phyloP scores from a whole-genome alignment of 2,329 filamentous ascomycete genomes.

The Cytospora mali region DNA sequence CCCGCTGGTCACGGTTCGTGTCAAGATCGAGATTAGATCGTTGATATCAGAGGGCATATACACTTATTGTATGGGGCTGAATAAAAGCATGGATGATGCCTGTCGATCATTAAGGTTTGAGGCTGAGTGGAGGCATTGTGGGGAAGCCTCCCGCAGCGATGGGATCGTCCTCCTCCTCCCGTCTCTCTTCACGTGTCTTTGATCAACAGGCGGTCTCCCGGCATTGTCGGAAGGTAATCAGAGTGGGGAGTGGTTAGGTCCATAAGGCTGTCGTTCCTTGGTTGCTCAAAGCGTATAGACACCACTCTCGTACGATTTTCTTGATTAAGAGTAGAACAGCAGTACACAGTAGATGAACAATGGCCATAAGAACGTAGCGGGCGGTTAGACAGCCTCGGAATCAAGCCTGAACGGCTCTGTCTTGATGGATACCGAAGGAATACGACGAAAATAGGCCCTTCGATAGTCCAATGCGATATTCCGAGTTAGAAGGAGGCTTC shows the following conservation, averaged over 20 bases:
- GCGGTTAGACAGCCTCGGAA: background rate
- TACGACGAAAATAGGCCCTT: background rate
- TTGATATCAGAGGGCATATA: too few relatives aligned
- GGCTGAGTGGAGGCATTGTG: constrained; percentile 1
- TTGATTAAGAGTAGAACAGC: background rate
- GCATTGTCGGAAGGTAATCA: too few relatives aligned
- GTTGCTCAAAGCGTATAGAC: background rate
- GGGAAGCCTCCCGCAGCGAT: background rate
- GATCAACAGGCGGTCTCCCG: too few relatives aligned
- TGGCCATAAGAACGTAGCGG: background rate
- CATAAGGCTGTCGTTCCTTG: background rate
- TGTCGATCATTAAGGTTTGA: background rate
- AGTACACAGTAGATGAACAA: background rate
- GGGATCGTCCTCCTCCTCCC: too few relatives aligned
- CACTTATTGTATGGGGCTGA: too few relatives aligned
- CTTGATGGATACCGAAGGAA: background rate
- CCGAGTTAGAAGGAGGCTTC: too few relatives aligned
- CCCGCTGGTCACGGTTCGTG: too few relatives aligned
- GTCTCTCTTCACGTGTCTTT: too few relatives aligned
- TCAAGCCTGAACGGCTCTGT: background rate
- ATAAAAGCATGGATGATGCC: background rate
- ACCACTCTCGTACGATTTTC: background rate
- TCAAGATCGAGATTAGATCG: too few relatives aligned
- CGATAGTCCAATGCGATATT: too few relatives aligned
- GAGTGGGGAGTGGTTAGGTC: too few relatives aligned